phyloP scores from a whole-genome alignment of 2,329 filamentous ascomycete species.

The Trichocomaceae sp. region DNA sequence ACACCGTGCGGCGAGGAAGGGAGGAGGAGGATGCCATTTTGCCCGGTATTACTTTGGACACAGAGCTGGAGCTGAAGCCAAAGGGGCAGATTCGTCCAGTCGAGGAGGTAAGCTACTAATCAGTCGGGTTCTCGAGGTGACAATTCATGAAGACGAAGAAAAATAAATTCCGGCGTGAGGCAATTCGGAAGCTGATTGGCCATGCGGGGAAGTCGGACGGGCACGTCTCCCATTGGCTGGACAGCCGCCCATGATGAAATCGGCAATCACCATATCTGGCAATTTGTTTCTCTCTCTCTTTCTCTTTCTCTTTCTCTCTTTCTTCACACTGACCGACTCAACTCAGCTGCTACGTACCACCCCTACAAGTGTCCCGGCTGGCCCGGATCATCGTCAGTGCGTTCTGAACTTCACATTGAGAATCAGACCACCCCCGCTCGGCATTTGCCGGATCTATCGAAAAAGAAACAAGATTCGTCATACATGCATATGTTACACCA shows the following conservation, averaged over 20 bases:
- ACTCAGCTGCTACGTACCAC: not conserved
- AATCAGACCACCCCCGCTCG: not conserved
- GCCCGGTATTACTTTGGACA: not conserved
- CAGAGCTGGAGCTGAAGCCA: not conserved
- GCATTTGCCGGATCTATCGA: slow-evolving; percentile 3
- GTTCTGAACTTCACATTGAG: not conserved
- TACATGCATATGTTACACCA: not conserved
- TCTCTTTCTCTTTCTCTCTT: not conserved
- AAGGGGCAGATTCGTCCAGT: not conserved
- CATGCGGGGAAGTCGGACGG: not conserved
- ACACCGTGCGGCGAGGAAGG: slow-evolving; percentile 55
- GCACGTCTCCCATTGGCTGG: slow-evolving; percentile 1
- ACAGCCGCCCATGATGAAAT: slow-evolving; percentile 3
- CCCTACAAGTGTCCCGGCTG: not conserved
- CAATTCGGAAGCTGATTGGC: slow-evolving; percentile 5
- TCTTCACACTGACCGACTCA: not conserved
- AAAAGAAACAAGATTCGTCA: not conserved
- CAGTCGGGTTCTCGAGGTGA: not conserved
- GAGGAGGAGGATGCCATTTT: slow-evolving; percentile 2
- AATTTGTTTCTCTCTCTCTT: not conserved
- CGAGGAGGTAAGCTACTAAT: not conserved
- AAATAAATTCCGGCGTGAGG: not conserved
- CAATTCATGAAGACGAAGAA: not conserved
- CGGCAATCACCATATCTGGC: not conserved
- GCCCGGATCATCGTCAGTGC: not conserved